phyloP scores from a whole-genome alignment of 2,329 filamentous ascomycete species.

The Pyrenophora tritici-repentis region DNA sequence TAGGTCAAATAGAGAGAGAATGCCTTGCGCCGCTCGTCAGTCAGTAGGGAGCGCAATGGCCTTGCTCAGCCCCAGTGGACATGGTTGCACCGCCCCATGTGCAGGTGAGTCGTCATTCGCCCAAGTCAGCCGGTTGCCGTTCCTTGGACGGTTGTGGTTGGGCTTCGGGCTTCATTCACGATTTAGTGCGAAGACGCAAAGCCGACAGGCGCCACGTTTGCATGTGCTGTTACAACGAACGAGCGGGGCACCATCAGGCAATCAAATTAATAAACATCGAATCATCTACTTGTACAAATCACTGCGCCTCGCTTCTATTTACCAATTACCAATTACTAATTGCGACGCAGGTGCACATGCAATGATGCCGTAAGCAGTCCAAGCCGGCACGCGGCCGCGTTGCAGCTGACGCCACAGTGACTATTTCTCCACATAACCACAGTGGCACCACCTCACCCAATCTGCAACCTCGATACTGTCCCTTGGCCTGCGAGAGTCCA shows the following conservation, averaged over 20 bases:
- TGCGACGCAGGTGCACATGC: too few species aligned
- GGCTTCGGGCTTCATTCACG: constrained; percentile 5
- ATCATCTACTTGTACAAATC: too few species aligned
- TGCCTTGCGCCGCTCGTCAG: constrained; percentile 11
- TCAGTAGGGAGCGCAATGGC: not conserved
- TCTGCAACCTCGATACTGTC: too few species aligned
- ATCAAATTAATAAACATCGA: not conserved
- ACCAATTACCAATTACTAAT: too few species aligned
- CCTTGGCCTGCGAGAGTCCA: too few species aligned
- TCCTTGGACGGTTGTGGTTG: not conserved
- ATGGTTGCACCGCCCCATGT: constrained; percentile 3
- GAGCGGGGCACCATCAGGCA: constrained; percentile 17
- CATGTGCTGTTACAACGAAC: constrained; percentile 8
- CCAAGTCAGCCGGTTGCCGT: not conserved
- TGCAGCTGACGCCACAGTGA: too few species aligned
- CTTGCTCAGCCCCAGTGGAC: constrained; percentile 16
- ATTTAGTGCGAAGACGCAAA: constrained; percentile 8
- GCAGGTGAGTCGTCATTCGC: not conserved
- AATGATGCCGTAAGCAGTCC: too few species aligned
- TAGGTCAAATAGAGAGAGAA: constrained; percentile 16
- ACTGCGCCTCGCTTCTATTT: too few species aligned
- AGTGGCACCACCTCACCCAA: too few species aligned
- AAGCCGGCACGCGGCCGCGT: too few species aligned
- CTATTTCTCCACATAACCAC: too few species aligned
- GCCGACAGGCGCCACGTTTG: constrained; percentile 7